Evolutionary conservation across 345 rosid species (phyloP), one percentile per base, ranked within the genome.

Genomic region (Gynandropsis gynandra): DNA sequence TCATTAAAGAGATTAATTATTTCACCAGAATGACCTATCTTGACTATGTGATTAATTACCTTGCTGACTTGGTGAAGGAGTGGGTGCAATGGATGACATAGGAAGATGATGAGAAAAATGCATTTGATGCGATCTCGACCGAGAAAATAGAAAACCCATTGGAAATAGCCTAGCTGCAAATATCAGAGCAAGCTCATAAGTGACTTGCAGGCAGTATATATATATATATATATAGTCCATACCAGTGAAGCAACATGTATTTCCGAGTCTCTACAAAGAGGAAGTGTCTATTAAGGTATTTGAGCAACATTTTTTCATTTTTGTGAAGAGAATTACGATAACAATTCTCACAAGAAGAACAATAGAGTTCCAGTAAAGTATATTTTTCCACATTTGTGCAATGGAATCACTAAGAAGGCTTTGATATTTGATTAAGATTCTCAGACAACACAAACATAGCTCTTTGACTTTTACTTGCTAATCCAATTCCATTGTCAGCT

Each of bases 141-240:
- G 76, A 42, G 73, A 42, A 61, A 72, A 61, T 31, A 76, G 69
- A 37, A 73, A 5, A 7, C 70, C 73, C 73, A 48, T 53, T 56
- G 80, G 72, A 65, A 68, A 63, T 11, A 59, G 45, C 69, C 79
- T 72, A 38, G 72, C 96, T 87, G 89, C 63, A 33, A 65, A 50
- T 33, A 64, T 46, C 42, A 63, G 31, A 63, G 37, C 32, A 58
- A 62, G 56, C 20, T 44, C 42, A 13, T 56, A 40, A 66, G 49
- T 55, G 21, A 62, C 59, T 20, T 14, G 32, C 47, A 34, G 27
- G 54, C 8, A 18, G 24, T 20, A 8, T 12, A 19, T 2, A 24
- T 55, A n/a, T 44, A 29, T 8, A 59, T 12, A 19, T 2, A 24
- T 55, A n/a, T 44, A 29, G 5, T 54, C 4, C 21, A 8, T 16